A percentile compares a stretch with the other conserved stretches of the same genome.
These are phyloP conservation scores for Chrysanthemum makinoi DNA, from an alignment of 129 eudicot genomes.

Conservation along the genomic window DNA sequence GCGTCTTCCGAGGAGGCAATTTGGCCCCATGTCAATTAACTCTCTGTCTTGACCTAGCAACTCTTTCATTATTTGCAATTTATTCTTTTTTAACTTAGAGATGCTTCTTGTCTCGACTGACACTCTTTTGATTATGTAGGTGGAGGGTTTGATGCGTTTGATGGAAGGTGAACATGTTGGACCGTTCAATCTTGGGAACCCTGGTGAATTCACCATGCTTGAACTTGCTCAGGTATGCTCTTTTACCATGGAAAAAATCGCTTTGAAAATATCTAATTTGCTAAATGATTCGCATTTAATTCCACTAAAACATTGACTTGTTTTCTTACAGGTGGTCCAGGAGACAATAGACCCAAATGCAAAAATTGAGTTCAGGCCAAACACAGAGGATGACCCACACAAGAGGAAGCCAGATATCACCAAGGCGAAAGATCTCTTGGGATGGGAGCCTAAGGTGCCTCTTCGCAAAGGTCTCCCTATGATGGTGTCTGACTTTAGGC, in stretches of 20 bases:
- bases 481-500: constrained; percentile 92
- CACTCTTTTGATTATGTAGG: constrained; percentile 38
- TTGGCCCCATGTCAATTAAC: constrained; percentile 17
- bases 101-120: constrained; percentile 1
- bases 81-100: constrained; percentile 22
- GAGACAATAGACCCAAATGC: constrained; percentile 94
- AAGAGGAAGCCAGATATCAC: constrained; percentile 93
- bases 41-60: background rate
- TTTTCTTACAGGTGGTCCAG: constrained; percentile 69
- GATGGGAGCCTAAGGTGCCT: constrained; percentile 98
- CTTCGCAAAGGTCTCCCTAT: constrained; percentile 87
- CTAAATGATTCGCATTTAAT: background rate
- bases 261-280: background rate
- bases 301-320: background rate
- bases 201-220: constrained; percentile 98
- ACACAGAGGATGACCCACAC: constrained; percentile 98
- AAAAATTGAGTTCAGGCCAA: constrained; percentile 76
- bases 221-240: constrained; percentile 87
- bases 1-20: too few relatives aligned
- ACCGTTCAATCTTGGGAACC: constrained; percentile 95
- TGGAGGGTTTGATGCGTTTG: constrained; percentile 92
- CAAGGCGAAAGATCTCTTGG: constrained; percentile 80
- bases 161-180: constrained; percentile 99
- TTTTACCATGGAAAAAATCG: background rate
- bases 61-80: background rate